phyloP scores from a whole-genome alignment of 2,329 filamentous ascomycete species.

The Pseudopithomyces maydicus region DNA sequence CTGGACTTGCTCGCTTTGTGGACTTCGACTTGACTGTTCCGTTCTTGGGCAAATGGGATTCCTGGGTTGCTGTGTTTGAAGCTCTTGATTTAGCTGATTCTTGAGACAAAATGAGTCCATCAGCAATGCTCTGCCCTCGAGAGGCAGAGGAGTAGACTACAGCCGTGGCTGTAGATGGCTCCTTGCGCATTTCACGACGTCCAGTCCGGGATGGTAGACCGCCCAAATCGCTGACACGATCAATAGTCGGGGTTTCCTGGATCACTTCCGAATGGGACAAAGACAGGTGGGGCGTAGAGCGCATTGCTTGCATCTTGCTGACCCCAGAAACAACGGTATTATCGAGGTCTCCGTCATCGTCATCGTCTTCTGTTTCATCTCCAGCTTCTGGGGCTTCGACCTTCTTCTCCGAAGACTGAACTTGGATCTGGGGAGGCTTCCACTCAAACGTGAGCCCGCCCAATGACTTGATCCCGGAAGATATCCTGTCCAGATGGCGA shows the following conservation, averaged over 20 bases:
- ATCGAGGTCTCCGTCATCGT: conserved; percentile 26
- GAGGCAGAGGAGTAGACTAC: conserved; percentile 17
- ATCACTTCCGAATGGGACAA: conserved; percentile 32
- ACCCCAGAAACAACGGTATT: conserved; percentile 18
- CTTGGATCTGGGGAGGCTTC: conserved; percentile 31
- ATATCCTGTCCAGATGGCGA: conserved; percentile 32
- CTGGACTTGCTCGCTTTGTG: background rate
- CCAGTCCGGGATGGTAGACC: background rate
- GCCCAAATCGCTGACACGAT: conserved; percentile 15
- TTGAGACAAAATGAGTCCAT: background rate
- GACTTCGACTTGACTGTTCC: conserved; percentile 11
- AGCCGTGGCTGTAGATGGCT: background rate
- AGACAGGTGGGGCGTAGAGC: conserved; percentile 30
- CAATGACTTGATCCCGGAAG: conserved; percentile 7
- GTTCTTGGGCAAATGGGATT: conserved; percentile 11
- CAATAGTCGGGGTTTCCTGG: conserved; percentile 38
- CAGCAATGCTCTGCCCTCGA: conserved; percentile 10
- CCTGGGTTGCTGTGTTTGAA: background rate
- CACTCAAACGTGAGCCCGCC: conserved; percentile 21
- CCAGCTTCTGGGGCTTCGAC: conserved; percentile 14
- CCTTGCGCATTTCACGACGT: background rate
- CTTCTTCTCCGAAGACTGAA: conserved; percentile 31
- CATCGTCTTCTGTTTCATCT: conserved; percentile 34
- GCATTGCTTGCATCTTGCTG: conserved; percentile 16
- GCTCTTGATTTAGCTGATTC: background rate